Percentiles rank a stretch among this genome's conserved stretches.
Conservation (phyloP, 371 early-diverging fungal species). For the Neoconidiobolus thromboides region DNA sequence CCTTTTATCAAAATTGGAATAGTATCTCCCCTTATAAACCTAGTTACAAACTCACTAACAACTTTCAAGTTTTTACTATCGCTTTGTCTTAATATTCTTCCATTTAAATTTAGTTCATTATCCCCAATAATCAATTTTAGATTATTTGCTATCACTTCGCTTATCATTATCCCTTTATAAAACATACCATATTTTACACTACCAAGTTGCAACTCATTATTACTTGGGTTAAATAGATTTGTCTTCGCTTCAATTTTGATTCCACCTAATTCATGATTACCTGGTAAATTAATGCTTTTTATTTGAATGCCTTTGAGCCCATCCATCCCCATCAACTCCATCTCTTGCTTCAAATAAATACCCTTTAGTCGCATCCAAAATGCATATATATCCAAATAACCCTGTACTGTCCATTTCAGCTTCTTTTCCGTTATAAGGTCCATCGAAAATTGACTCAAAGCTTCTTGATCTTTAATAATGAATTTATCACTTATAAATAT, state of each 20-base stretch:
- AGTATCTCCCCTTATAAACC: background rate
- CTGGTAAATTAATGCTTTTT: background rate
- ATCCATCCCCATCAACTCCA: conserved; percentile 1
- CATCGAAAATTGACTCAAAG: background rate
- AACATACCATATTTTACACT: background rate
- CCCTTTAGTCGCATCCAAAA: background rate
- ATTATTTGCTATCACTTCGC: background rate
- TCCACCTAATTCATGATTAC: background rate
- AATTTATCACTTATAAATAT: background rate
- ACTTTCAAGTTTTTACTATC: background rate
- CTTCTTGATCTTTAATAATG: background rate
- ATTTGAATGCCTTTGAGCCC: background rate
- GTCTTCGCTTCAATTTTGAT: background rate
- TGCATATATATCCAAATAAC: background rate
- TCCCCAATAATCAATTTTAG: background rate
- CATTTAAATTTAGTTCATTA: background rate
- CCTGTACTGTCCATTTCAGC: background rate
- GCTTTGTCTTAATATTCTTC: background rate
- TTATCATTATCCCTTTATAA: background rate
- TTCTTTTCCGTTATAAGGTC: background rate
- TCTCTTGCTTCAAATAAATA: background rate
- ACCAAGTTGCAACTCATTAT: background rate
- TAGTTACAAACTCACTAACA: conserved; percentile 1
- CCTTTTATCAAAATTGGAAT: background rate
- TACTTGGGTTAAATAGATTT: background rate